Base-by-base conservation (phyloP, 352 stramenopile genomes). In the Phytophthora megakarya region DNA sequence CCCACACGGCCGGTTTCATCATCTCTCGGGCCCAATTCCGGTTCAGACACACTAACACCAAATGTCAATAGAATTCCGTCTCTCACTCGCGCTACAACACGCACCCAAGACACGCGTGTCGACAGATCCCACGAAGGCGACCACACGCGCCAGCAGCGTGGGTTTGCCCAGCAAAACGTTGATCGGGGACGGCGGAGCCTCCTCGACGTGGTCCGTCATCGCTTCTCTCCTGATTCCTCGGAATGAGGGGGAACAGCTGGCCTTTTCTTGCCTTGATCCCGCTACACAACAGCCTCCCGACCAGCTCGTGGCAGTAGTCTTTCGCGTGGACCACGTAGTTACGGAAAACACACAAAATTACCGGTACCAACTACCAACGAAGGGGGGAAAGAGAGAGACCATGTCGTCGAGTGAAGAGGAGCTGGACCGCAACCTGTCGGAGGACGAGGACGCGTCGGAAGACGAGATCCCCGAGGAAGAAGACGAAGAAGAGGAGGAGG, bases 321-420 rank as follows among this genome's bases (percentile, higher is more conserved):
- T 6, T n/a, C n/a, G n/a, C n/a, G n/a, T n/a, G n/a, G n/a, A n/a
- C n/a, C n/a, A n/a, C n/a, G n/a, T n/a, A n/a, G n/a, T n/a, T n/a
- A n/a, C n/a, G n/a, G n/a, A n/a, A n/a, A n/a, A n/a, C n/a, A n/a
- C n/a, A n/a, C 3, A 25, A 19, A 7, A 18, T 6, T 13, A 2
- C 0, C 7, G 21, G 22, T n/a, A n/a, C n/a, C n/a, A n/a, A n/a
- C n/a, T n/a, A n/a, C n/a, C n/a, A n/a, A n/a, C n/a, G n/a, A n/a
- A n/a, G n/a, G n/a, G n/a, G n/a, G n/a, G n/a, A n/a, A n/a, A n/a
- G n/a, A n/a, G n/a, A n/a, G n/a, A n/a, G n/a, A 92, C 37, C 39
- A 95, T 96, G 87, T 96, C 86, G 75, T 96, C 88, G 56, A 93
- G 85, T 49, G 88, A 96, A 67, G 88, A 96, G 61, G 85, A 93